These are phyloP conservation scores for Globisporangium echinulatum DNA, from an alignment of 352 stramenopile genomes.

Conservation along the genomic window DNA sequence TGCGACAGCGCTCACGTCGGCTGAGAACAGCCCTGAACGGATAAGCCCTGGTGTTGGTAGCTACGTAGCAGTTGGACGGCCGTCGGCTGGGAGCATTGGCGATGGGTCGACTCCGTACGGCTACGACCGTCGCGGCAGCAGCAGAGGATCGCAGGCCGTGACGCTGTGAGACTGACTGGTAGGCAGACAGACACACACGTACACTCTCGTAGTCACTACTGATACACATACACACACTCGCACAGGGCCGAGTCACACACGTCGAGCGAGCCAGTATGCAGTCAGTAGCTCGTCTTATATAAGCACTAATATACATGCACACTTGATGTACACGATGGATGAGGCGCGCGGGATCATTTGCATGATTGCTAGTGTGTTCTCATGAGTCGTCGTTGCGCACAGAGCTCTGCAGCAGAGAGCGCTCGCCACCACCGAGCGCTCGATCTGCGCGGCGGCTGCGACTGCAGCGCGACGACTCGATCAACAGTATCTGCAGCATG, in stretches of 20 bases:
- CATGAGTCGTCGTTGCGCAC: background rate
- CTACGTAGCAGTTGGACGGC: background rate
- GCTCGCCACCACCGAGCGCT: background rate
- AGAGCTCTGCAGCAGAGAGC: background rate
- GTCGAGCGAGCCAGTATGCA: too few species aligned
- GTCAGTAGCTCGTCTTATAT: background rate
- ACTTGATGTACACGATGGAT: background rate
- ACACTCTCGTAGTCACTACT: background rate
- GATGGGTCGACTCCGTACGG: slow-evolving; percentile 5
- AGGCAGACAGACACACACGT: too few species aligned
- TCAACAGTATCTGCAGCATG: slow-evolving; percentile 14
- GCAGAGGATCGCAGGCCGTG: slow-evolving; percentile 7
- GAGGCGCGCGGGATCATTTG: too few species aligned
- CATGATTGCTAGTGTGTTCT: background rate
- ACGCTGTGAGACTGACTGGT: slow-evolving; percentile 2
- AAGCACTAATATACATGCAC: background rate
- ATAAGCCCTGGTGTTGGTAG: background rate
- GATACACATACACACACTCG: background rate
- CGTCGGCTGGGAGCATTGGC: slow-evolving; percentile 7
- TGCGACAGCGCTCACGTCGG: slow-evolving; percentile 1
- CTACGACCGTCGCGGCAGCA: slow-evolving; percentile 4
- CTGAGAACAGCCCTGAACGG: slow-evolving; percentile 2
- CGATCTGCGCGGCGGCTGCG: too few species aligned
- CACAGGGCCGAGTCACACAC: background rate
- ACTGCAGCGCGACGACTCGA: background rate